Base-by-base conservation (phyloP, 805 yeast species). In the Sugiyamaella qingdaonensis region DNA sequence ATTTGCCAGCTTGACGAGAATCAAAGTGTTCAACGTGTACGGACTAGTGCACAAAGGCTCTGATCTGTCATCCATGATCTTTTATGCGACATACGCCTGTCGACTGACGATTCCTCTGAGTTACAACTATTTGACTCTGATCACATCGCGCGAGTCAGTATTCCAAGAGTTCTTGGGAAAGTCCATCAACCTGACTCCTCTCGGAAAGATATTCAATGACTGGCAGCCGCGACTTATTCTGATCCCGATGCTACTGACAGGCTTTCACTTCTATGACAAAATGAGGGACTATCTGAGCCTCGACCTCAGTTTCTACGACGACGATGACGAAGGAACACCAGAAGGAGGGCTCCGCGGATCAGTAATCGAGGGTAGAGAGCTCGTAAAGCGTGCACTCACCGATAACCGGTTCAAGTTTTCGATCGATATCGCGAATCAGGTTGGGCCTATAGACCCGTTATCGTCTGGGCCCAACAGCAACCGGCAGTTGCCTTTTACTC, bases 91-190 rank as follows among this genome's bases (percentile, higher is more conserved):
- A 61, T 88, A 88, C 61, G 82, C 88, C 16, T 85, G 91, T 49
- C 81, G 96, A 57, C 72, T 88, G 64, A 86, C 95, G 0, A 83
- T 88, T 10, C 96, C 96, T 10, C 73, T 88, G 57, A 81, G 88
- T 24, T 88, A 85, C 69, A 88, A 88, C 68, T 88, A 86, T 64
- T 67, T 88, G 53, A 85, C 86, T 48, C 72, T 88, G 51, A 76
- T 85, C 54, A 75, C 81, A 1, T 73, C 78, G 16, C 70, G 84
- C 27, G 72, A 68, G 21, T 72, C 78, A 2, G 77, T 73, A 10
- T 88, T 88, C 67, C 89, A 87, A 63, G 76, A 78, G 46, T 86
- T 90, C 72, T 75, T 85, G 55, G 95, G 94, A 7, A 74, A 79
- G 59, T 84, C 88, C 4, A 85, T 88, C 64, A 85, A 86, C 61